Conservation (phyloP, 768 basidiomycete genomes). For the Holtermannia corniformis region DNA sequence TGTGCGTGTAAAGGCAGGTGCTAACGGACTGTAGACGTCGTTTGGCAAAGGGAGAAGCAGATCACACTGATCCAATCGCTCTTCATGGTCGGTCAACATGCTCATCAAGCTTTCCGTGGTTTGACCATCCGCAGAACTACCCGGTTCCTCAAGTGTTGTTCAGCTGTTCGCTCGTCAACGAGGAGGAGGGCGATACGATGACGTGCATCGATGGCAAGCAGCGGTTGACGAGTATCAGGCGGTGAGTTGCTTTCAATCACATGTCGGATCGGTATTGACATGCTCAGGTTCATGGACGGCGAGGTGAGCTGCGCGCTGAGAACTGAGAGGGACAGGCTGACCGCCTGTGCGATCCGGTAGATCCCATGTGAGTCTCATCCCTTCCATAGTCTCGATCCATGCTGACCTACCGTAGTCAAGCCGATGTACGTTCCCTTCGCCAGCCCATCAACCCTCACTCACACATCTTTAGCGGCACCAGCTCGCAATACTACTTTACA, state of each 20-base stretch:
- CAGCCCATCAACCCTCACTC: no score
- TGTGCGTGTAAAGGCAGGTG: no score
- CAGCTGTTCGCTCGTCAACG: constrained; percentile 6
- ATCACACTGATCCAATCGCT: constrained; percentile 28
- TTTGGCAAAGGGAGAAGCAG: constrained; percentile 27
- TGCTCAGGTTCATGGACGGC: constrained; percentile 24
- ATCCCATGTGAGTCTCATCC: no score
- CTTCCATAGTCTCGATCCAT: no score
- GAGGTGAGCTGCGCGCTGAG: no score
- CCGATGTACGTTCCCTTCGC: no score
- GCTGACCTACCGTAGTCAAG: no score
- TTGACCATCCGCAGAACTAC: constrained; percentile 16
- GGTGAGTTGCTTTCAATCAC: no score
- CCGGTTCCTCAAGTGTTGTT: constrained; percentile 32
- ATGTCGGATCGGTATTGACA: no score
- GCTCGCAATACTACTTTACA: constrained; percentile 17
- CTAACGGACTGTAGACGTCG: no score
- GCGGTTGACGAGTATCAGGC: constrained; percentile 27
- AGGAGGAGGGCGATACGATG: constrained; percentile 5
- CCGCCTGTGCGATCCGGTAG: no score
- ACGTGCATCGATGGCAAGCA: constrained; percentile 36
- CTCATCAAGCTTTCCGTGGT: neutral
- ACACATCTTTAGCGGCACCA: constrained; percentile 17
- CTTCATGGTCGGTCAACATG: constrained; percentile 18
- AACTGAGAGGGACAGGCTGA: no score